Base-by-base conservation (phyloP, 2,329 filamentous ascomycete species). In the Amylocarpus encephaloides region DNA sequence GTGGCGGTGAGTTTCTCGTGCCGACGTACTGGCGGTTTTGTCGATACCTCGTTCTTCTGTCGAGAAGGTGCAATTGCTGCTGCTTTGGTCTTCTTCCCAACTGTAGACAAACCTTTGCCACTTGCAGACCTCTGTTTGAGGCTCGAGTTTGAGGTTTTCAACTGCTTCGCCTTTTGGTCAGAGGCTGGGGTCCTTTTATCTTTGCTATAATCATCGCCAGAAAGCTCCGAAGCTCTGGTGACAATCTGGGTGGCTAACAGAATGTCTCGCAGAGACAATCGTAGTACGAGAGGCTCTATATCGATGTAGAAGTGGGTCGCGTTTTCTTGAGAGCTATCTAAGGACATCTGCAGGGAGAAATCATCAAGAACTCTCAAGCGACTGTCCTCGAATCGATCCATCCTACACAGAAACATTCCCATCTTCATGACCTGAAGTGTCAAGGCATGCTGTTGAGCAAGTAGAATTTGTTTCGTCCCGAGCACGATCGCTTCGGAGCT, bases 391-490 rank as follows among this genome's bases (percentile, higher is more conserved):
- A 97, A 97, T 56, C 84, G 88, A 68, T 99, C 94, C 93, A 99
- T 98, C 11, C 93, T 86, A 65, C 94, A 98, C 30, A 98, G 70
- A 67, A 96, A 99, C 93, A 99, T 98, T 60, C 93, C 93, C 47
- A 97, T 80, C 64, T 97, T 85, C 6, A 89, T 91, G 2, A 98
- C 82, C 64, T 98, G 92, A 64, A 99, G 78, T 1, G 93, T 96
- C 59, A 94, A 78, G 7, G 92, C 88, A 71, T 97, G 89, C 67
- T 98, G 94, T 62, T 95, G 87, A 1, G 92, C 95, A 10, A 97
- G 77, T 1, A 97, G 76, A 11, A 97, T 82, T 66, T 98, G 91
- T 66, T 96, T 95, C 2, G 91, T 95, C 43, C 90, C 88, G 19
- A 98, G 75, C 0, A 98, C 94, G 60, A 98, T 94, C 2, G 93